A percentile compares a stretch with the other conserved stretches of the same genome.
Conservation (phyloP, 2,329 filamentous ascomycete species). For the Herpotrichia juniperi region DNA sequence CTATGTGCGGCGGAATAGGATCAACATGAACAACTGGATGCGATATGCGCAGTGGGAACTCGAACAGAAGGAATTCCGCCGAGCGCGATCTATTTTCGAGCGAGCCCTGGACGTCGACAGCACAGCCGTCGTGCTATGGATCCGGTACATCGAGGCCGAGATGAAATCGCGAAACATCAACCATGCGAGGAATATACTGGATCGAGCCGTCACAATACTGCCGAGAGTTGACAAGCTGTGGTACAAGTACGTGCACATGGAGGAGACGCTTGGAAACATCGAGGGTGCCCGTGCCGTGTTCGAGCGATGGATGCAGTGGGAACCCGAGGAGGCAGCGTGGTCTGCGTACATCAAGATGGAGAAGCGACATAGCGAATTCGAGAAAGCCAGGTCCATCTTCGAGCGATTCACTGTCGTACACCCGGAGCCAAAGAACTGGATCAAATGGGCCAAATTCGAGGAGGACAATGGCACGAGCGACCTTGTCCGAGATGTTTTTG, state of each 20-base stretch:
- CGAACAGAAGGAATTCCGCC: conserved; percentile 95
- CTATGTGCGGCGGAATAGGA: conserved; percentile 91
- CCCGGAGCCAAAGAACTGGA: conserved; percentile 94
- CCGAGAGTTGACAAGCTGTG: conserved; percentile 94
- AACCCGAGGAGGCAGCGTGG: conserved; percentile 96
- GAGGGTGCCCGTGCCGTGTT: conserved; percentile 92
- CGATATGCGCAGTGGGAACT: conserved; percentile 97
- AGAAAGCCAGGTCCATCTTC: conserved; percentile 88
- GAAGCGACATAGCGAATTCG: conserved; percentile 91
- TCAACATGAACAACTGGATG: conserved; percentile 99
- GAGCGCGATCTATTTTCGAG: conserved; percentile 92
- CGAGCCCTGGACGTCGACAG: conserved; percentile 90
- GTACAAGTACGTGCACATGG: conserved; percentile 99
- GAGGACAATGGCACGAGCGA: conserved; percentile 94
- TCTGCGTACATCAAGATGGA: conserved; percentile 95
- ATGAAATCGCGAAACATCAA: conserved; percentile 84
- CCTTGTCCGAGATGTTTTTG: conserved; percentile 89
- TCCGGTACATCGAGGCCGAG: conserved; percentile 92
- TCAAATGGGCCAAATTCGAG: conserved; percentile 98
- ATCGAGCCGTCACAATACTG: conserved; percentile 90
- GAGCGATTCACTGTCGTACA: conserved; percentile 90
- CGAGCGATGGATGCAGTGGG: conserved; percentile 98
- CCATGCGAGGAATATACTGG: conserved; percentile 91
- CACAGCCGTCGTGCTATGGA: conserved; percentile 86
- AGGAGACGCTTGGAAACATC: conserved; percentile 95